phyloP scores from a whole-genome alignment of 106 monocot species.

The Phalaenopsis aphrodite region DNA sequence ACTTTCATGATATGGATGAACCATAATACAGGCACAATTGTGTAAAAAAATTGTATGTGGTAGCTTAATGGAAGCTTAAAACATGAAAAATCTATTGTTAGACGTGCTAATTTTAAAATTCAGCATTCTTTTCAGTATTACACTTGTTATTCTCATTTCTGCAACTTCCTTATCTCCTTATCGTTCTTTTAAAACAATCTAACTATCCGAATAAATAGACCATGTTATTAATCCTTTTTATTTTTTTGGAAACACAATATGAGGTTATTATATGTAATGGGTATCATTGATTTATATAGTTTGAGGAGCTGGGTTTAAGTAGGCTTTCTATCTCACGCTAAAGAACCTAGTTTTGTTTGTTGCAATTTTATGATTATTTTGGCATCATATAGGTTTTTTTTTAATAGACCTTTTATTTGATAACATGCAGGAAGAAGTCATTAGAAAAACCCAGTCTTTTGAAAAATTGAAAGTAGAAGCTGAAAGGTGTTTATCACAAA shows the following conservation, averaged over 20 bases:
- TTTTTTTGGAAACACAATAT: too few relatives aligned
- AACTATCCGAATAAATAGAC: background rate
- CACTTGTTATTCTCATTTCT: background rate
- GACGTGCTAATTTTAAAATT: too few relatives aligned
- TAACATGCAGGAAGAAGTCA: slow-evolving; percentile 70
- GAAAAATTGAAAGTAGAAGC: slow-evolving; percentile 77
- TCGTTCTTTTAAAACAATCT: background rate
- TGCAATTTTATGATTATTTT: background rate
- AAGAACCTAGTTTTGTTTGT: background rate
- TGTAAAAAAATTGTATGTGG: too few relatives aligned
- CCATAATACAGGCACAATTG: too few relatives aligned
- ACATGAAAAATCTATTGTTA: too few relatives aligned
- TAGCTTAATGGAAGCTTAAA: too few relatives aligned
- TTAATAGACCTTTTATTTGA: background rate
- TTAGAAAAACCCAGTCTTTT: slow-evolving; percentile 63
- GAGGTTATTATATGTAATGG: too few relatives aligned
- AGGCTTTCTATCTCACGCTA: background rate
- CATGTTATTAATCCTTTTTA: background rate
- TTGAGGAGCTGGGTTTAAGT: background rate
- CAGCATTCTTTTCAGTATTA: too few relatives aligned
- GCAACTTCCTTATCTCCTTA: background rate
- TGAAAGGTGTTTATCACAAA: slow-evolving; percentile 77
- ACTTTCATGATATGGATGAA: too few relatives aligned
- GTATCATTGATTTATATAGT: too few relatives aligned
- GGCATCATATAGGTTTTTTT: background rate